Evolutionary conservation across 2,329 filamentous ascomycete species (phyloP).

Genomic region (Colletotrichum tofieldiae): DNA sequence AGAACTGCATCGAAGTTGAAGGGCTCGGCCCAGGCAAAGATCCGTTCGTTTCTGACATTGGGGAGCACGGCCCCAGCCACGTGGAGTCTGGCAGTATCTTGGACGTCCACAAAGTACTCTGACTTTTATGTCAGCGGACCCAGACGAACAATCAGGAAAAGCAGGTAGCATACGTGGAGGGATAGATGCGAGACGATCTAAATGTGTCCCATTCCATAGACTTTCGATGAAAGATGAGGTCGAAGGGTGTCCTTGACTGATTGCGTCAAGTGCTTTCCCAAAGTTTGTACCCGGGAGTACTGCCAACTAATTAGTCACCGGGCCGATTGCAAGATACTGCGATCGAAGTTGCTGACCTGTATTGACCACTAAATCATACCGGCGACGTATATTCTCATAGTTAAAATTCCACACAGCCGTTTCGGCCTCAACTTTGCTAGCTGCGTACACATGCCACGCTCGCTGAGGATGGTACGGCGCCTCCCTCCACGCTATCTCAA

Average conservation of each 20-base stretch:
- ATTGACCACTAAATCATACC: conserved; percentile 56
- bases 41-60: conserved; percentile 62
- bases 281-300: conserved; percentile 52
- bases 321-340: too few species aligned
- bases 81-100: conserved; percentile 67
- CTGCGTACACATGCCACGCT: conserved; percentile 52
- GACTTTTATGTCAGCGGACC: not conserved
- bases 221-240: conserved; percentile 45
- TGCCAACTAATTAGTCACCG: conserved; percentile 44
- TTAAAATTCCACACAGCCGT: conserved; percentile 56
- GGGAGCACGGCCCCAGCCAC: conserved; percentile 65
- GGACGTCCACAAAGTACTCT: conserved; percentile 64
- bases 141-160: fast-evolving
- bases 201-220: conserved; percentile 47
- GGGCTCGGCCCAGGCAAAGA: conserved; percentile 67
- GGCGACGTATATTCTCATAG: conserved; percentile 52
- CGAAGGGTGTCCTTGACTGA: conserved; percentile 46
- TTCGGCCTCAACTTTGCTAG: conserved; percentile 58
- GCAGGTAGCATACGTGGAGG: conserved; percentile 20
- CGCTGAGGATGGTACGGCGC: conserved; percentile 52
- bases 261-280: conserved; percentile 45
- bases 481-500: conserved; percentile 55
- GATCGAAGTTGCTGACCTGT: conserved; percentile 54
- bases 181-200: conserved; percentile 22
- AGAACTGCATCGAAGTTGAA: conserved; percentile 64